A percentile compares a stretch with the other conserved stretches of the same genome.
Evolutionary conservation across 352 stramenopile species (phyloP).

Genomic region (Discostella stelligera): DNA sequence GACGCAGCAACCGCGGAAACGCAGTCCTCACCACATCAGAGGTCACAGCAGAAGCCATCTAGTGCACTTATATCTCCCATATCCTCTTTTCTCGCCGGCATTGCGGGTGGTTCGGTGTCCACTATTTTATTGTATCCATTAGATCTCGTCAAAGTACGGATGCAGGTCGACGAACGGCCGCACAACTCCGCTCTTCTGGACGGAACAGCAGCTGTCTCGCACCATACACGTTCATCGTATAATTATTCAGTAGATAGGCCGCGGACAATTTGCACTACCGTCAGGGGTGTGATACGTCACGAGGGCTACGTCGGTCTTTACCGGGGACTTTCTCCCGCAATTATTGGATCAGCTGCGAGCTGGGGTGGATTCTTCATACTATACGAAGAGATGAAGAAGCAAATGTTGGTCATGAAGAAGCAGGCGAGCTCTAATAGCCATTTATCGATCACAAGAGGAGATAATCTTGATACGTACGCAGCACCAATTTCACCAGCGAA

Average conservation of each 20-base stretch:
- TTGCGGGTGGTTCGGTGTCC: slow-evolving; percentile 63
- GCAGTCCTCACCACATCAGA: neutral
- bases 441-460: slow-evolving; percentile 7
- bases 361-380: slow-evolving; percentile 99
- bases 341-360: slow-evolving; percentile 92
- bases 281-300: slow-evolving; percentile 69
- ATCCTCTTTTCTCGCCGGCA: slow-evolving; percentile 60
- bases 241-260: slow-evolving; percentile 4
- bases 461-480: slow-evolving; percentile 9
- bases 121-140: slow-evolving; percentile 91
- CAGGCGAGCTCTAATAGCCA: slow-evolving; percentile 2
- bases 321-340: slow-evolving; percentile 90
- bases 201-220: neutral
- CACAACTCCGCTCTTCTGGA: neutral
- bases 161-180: slow-evolving; percentile 91
- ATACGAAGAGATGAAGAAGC: slow-evolving; percentile 94
- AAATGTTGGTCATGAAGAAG: slow-evolving; percentile 35
- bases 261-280: slow-evolving; percentile 41
- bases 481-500: slow-evolving; percentile 2
- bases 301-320: slow-evolving; percentile 90
- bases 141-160: slow-evolving; percentile 95
- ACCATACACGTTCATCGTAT: neutral
- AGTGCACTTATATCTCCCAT: slow-evolving; percentile 6
- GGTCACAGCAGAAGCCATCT: neutral
- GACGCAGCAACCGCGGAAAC: neutral